A percentile compares a stretch with the other conserved stretches of the same genome.
phyloP scores from a whole-genome alignment of 768 basidiomycete species.

The Austroboletus festivus region DNA sequence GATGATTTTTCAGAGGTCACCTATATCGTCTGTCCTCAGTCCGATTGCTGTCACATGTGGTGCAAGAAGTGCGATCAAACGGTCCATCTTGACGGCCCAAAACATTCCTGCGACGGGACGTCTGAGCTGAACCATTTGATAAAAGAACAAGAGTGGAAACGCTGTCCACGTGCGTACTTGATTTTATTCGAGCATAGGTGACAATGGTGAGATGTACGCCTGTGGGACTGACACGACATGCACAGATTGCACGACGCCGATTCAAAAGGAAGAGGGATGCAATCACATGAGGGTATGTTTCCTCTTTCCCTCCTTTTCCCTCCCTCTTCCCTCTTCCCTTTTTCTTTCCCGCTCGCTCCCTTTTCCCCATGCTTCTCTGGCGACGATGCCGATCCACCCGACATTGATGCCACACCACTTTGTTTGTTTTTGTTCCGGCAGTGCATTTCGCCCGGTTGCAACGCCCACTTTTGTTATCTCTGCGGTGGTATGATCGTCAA shows the following conservation, averaged over 20 bases:
- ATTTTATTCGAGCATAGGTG: too few relatives aligned
- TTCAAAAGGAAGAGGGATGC: constrained; percentile 51
- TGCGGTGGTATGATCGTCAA: constrained; percentile 48
- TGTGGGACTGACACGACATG: neutral
- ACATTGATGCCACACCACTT: neutral
- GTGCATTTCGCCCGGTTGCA: constrained; percentile 59
- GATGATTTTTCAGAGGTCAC: constrained; percentile 39
- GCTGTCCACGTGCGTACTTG: constrained; percentile 58
- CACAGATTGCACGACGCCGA: constrained; percentile 45
- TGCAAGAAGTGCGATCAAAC: constrained; percentile 57
- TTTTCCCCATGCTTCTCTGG: too few relatives aligned
- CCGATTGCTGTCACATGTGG: constrained; percentile 50
- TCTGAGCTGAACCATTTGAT: constrained; percentile 53
- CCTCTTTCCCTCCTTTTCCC: neutral
- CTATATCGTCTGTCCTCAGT: constrained; percentile 49
- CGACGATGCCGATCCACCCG: neutral
- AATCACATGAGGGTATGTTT: constrained; percentile 53
- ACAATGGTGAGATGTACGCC: too few relatives aligned
- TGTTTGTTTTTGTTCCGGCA: constrained; percentile 19
- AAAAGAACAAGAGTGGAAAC: constrained; percentile 57
- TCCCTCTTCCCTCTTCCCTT: too few relatives aligned
- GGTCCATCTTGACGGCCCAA: constrained; percentile 33
- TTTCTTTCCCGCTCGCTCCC: too few relatives aligned
- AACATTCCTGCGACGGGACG: constrained; percentile 59
- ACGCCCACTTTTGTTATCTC: constrained; percentile 55